Percentiles rank a stretch among this genome's conserved stretches.
These are phyloP conservation scores for Xylariaceae sp. DNA, from an alignment of 2,329 filamentous ascomycete species.

Conservation along the genomic window DNA sequence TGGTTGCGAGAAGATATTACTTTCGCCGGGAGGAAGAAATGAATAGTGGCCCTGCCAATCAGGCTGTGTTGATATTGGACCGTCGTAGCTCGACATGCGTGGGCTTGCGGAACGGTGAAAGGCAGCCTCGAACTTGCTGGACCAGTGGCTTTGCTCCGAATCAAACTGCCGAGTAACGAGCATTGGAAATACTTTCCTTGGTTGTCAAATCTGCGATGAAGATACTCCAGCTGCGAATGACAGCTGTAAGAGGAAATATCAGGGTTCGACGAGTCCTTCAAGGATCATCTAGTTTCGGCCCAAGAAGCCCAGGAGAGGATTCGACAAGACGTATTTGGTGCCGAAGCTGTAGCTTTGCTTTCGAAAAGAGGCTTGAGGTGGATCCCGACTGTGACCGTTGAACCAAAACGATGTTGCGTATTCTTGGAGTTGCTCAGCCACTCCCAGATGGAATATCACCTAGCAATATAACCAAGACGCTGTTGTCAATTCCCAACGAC, in stretches of 20 bases:
- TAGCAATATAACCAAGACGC: too few species aligned
- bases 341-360: too few species aligned
- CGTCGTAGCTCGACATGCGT: constrained; percentile 57
- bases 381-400: too few species aligned
- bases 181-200: constrained; percentile 38
- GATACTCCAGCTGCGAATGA: constrained; percentile 8
- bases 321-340: too few species aligned
- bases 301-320: too few species aligned
- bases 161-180: constrained; percentile 52
- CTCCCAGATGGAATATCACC: too few species aligned
- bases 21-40: constrained; percentile 42
- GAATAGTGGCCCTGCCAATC: constrained; percentile 55
- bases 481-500: too few species aligned
- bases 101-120: constrained; percentile 41
- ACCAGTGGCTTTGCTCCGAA: constrained; percentile 52
- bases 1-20: constrained; percentile 39
- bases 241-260: constrained; percentile 3
- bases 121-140: constrained; percentile 46
- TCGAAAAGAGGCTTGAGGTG: too few species aligned
- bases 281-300: background rate
- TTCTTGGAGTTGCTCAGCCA: too few species aligned
- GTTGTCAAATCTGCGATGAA: constrained; percentile 12
- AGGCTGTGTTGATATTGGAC: constrained; percentile 48
- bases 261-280: background rate
- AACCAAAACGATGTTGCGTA: too few species aligned